Percentiles rank a stretch among this genome's conserved stretches.
Conservation (phyloP, 208 protist species). For the Leptomonas pyrrhocoris region DNA sequence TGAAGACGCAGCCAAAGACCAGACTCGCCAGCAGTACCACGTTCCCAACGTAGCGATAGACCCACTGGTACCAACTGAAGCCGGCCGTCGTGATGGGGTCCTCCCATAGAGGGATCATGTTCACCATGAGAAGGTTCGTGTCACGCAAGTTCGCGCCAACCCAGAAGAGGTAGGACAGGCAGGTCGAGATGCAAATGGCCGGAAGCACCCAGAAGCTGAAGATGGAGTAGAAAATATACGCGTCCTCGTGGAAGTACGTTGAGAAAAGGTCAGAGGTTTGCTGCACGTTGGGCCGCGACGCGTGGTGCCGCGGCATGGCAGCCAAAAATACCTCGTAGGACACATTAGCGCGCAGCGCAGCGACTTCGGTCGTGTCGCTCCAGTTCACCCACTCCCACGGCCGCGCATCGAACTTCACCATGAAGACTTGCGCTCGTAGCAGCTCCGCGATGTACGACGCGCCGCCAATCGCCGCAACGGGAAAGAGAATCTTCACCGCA, state of each 20-base stretch:
- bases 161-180: conserved; percentile 63
- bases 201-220: conserved; percentile 68
- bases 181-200: conserved; percentile 53
- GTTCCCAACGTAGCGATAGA: conserved; percentile 52
- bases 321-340: conserved; percentile 45
- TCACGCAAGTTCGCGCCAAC: conserved; percentile 58
- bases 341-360: conserved; percentile 23
- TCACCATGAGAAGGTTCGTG: conserved; percentile 51
- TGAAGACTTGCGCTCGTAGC: conserved; percentile 66
- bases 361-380: conserved; percentile 22
- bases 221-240: conserved; percentile 66
- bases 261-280: conserved; percentile 51
- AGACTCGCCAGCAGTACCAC: conserved; percentile 52
- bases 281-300: conserved; percentile 41
- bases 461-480: conserved; percentile 47
- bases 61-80: conserved; percentile 46
- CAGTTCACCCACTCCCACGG: conserved; percentile 26
- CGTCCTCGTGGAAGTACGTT: conserved; percentile 61
- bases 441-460: conserved; percentile 61
- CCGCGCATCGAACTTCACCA: conserved; percentile 40
- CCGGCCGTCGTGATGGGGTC: conserved; percentile 65
- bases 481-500: conserved; percentile 52
- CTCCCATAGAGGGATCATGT: conserved; percentile 67
- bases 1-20: conserved; percentile 65
- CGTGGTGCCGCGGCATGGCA: conserved; percentile 23